Evolutionary conservation across 2,329 filamentous ascomycete genomes (phyloP).

Genomic region (Monascus ruber): DNA sequence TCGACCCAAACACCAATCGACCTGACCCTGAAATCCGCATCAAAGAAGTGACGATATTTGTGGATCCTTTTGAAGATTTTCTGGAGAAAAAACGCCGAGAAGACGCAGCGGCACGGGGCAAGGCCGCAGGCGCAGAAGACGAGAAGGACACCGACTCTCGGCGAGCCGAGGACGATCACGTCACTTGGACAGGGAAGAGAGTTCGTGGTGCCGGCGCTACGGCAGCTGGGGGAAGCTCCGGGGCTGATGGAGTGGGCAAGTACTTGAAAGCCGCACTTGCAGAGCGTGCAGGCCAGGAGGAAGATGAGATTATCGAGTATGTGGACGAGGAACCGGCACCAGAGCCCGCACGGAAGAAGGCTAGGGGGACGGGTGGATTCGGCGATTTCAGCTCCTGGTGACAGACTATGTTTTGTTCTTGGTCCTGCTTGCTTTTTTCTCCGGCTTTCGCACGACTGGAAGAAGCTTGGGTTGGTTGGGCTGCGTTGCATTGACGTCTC

Average conservation of each 20-base stretch:
- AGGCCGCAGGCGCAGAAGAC: conserved; percentile 10
- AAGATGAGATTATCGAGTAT: conserved; percentile 51
- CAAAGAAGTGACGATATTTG: conserved; percentile 69
- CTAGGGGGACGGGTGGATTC: conserved; percentile 60
- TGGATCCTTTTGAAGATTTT: conserved; percentile 95
- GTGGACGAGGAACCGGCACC: conserved; percentile 51
- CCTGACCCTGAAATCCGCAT: conserved; percentile 72
- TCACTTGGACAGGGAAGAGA: conserved; percentile 94
- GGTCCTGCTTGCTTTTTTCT: too few relatives aligned
- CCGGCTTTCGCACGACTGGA: too few relatives aligned
- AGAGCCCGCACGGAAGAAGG: conserved; percentile 70
- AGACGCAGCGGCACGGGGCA: conserved; percentile 39
- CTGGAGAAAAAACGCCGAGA: conserved; percentile 56
- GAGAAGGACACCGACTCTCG: conserved; percentile 13
- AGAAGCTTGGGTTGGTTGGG: too few relatives aligned
- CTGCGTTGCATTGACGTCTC: too few relatives aligned
- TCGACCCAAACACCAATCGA: conserved; percentile 59
- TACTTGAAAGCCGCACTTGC: conserved; percentile 58
- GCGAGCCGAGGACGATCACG: conserved; percentile 65
- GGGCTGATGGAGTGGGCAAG: conserved; percentile 54
- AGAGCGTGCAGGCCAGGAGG: conserved; percentile 24
- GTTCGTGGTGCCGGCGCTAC: conserved; percentile 57
- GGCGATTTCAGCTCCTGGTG: conserved; percentile 93
- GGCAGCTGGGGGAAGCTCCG: conserved; percentile 35
- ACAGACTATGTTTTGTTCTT: conserved; percentile 6